Conservation (phyloP, 768 basidiomycete genomes). For the Pluteus cervinus region DNA sequence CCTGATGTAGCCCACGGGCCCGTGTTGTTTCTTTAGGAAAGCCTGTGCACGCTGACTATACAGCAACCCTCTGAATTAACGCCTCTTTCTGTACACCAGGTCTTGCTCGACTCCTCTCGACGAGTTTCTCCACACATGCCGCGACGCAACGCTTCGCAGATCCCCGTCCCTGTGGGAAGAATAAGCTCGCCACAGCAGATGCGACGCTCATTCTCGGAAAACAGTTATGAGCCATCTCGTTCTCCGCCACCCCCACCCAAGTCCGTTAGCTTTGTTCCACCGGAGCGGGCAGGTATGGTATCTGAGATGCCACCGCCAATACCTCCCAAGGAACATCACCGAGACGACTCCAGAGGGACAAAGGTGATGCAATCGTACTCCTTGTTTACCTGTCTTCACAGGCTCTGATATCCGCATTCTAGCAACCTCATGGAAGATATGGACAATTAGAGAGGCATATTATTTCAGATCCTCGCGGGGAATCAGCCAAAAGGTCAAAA, state of each 20-base stretch:
- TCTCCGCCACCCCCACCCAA: constrained; percentile 17
- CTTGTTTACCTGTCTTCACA: no score
- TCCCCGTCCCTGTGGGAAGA: constrained; percentile 8
- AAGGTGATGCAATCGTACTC: no score
- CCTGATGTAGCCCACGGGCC: constrained; percentile 10
- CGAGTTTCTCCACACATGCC: no score
- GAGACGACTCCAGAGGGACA: constrained; percentile 19
- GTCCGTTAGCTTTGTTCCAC: constrained; percentile 22
- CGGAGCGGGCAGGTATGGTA: constrained; percentile 19
- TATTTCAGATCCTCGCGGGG: no score
- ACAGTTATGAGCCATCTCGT: constrained; percentile 12
- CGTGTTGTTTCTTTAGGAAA: constrained; percentile 15
- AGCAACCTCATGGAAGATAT: no score
- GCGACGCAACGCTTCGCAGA: no score
- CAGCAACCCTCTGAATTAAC: no score
- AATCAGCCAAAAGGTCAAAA: no score
- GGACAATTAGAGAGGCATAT: no score
- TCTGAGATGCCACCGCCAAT: constrained; percentile 22
- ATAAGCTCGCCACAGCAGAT: constrained; percentile 9
- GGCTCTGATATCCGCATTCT: no score
- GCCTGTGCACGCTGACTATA: constrained; percentile 14
- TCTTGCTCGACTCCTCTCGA: no score
- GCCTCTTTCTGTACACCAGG: no score
- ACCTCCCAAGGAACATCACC: constrained; percentile 24
- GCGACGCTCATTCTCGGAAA: constrained; percentile 28